These are phyloP conservation scores for Phytophthora citricola DNA, from an alignment of 352 stramenopile genomes.

Conservation along the genomic window DNA sequence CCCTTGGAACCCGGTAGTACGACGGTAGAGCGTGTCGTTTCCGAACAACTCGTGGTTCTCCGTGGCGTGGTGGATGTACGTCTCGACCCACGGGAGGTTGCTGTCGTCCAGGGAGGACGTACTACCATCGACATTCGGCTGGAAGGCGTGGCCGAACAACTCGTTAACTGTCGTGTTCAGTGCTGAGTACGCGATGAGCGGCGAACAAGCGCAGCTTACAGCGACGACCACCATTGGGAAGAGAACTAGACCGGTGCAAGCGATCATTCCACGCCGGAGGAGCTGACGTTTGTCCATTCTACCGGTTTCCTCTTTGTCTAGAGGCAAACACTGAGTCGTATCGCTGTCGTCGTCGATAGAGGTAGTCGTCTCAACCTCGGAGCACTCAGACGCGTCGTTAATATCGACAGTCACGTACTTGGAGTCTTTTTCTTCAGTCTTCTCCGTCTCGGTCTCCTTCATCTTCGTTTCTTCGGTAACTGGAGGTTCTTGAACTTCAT, in stretches of 20 bases:
- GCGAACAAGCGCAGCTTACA: constrained; percentile 13
- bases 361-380: not conserved
- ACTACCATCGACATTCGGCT: not conserved
- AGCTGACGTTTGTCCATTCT: not conserved
- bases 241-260: constrained; percentile 8
- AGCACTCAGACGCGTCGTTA: not conserved
- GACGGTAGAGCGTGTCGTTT: constrained; percentile 46
- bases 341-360: constrained; percentile 3
- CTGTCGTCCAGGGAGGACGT: constrained; percentile 1
- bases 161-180: constrained; percentile 40
- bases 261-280: constrained; percentile 2
- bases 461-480: not conserved
- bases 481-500: not conserved
- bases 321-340: not conserved
- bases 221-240: constrained; percentile 14
- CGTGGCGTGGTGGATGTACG: constrained; percentile 41
- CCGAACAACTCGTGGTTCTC: constrained; percentile 50
- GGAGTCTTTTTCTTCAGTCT: constrained; percentile 1
- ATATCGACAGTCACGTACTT: constrained; percentile 14
- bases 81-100: constrained; percentile 7
- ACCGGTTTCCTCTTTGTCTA: not conserved
- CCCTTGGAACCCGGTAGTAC: constrained; percentile 52
- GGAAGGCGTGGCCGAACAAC: constrained; percentile 20
- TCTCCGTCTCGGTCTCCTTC: not conserved
- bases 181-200: constrained; percentile 33